Evolutionary conservation across 176 grass and related monocot species (phyloP).

Genomic region (Tillandsia fasciculata): DNA sequence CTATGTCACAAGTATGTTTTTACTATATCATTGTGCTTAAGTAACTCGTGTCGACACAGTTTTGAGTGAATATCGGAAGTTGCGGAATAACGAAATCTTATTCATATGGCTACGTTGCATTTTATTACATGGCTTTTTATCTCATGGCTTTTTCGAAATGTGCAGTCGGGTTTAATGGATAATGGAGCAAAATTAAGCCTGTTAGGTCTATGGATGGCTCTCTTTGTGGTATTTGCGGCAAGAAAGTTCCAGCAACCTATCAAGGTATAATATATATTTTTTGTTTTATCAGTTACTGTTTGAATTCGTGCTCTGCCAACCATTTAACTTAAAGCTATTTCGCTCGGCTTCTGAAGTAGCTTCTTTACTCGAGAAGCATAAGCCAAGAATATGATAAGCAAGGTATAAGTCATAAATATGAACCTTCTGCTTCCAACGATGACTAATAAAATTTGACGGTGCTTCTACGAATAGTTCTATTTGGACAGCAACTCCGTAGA

Average conservation of each 20-base stretch:
- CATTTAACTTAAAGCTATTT: not conserved
- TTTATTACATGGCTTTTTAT: no score
- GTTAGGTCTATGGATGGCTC: slow-evolving; percentile 65
- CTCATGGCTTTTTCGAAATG: not conserved
- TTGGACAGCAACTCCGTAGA: no score
- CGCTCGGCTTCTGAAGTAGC: not conserved
- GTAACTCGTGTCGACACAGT: not conserved
- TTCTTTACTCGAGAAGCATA: no score
- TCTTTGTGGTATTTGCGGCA: slow-evolving; percentile 58
- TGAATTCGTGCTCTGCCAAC: not conserved
- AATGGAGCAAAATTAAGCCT: slow-evolving; percentile 46
- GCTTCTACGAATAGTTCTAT: no score
- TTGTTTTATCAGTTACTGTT: not conserved
- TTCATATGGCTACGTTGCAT: no score
- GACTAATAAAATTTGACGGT: no score
- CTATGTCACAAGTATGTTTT: not conserved
- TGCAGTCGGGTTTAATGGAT: slow-evolving; percentile 68
- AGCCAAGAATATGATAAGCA: no score
- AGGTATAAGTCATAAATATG: no score
- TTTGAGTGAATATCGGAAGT: not conserved
- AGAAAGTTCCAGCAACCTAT: slow-evolving; percentile 95
- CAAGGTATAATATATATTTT: slow-evolving; percentile 31
- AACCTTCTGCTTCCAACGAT: no score
- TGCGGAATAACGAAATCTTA: not conserved
- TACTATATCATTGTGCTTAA: not conserved